phyloP scores from a whole-genome alignment of 2,329 filamentous ascomycete species.

The Hymenoscyphus fraxineus region DNA sequence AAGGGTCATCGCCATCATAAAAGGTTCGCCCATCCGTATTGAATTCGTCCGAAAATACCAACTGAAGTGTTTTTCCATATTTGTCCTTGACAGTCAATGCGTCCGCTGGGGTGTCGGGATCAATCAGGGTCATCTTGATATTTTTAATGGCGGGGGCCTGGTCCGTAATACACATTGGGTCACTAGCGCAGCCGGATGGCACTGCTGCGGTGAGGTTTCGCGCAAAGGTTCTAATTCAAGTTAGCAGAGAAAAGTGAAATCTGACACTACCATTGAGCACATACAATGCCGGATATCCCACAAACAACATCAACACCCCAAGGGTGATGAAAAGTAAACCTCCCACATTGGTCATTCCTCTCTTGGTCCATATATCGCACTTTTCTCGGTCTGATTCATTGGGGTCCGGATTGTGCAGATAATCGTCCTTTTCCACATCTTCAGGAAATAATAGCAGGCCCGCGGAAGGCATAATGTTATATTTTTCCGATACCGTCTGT shows the following conservation, averaged over 20 bases:
- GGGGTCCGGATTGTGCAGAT: conserved; percentile 66
- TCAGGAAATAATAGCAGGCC: conserved; percentile 66
- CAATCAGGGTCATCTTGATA: conserved; percentile 57
- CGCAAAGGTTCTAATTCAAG: conserved; percentile 51
- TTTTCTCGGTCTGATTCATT: conserved; percentile 57
- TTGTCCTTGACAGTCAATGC: conserved; percentile 52
- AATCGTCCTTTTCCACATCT: conserved; percentile 71
- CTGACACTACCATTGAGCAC: conserved; percentile 32
- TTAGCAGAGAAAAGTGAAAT: conserved; percentile 24
- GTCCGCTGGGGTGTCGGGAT: conserved; percentile 61
- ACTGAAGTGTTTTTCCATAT: conserved; percentile 57
- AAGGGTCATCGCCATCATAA: conserved; percentile 67
- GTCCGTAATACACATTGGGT: conserved; percentile 39
- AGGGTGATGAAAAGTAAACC: conserved; percentile 56
- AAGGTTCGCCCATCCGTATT: conserved; percentile 64
- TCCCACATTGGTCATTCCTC: conserved; percentile 62
- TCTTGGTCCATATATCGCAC: conserved; percentile 61
- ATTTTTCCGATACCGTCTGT: conserved; percentile 70
- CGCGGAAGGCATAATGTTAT: conserved; percentile 66
- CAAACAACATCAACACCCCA: conserved; percentile 61
- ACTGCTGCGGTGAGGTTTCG: conserved; percentile 35
- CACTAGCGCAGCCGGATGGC: conserved; percentile 33
- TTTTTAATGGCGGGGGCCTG: conserved; percentile 52
- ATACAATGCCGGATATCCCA: conserved; percentile 67
- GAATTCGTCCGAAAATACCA: conserved; percentile 72